These are phyloP conservation scores for Teunomyces tritomae DNA, from an alignment of 805 yeast species.

Conservation along the genomic window DNA sequence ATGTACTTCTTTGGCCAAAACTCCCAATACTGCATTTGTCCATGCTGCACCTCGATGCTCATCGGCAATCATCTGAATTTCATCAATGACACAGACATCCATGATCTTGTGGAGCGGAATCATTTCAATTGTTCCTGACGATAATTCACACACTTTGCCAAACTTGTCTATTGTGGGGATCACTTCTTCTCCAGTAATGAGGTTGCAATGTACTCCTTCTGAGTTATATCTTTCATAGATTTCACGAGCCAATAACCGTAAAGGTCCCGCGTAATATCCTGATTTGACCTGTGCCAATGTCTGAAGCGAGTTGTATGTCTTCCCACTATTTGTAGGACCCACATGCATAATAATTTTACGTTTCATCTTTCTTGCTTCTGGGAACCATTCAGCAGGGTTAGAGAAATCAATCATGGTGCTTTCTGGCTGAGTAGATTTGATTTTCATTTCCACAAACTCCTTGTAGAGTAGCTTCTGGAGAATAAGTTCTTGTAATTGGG, in stretches of 20 bases:
- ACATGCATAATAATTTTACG: conserved; percentile 87
- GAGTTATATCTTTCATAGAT: conserved; percentile 76
- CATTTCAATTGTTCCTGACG: conserved; percentile 95
- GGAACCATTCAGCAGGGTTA: conserved; percentile 63
- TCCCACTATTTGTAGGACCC: conserved; percentile 97
- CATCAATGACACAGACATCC: conserved; percentile 92
- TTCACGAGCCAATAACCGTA: conserved; percentile 87
- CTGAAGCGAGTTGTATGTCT: conserved; percentile 80
- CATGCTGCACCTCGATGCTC: conserved; percentile 84
- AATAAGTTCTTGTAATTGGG: conserved; percentile 20
- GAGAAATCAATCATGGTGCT: conserved; percentile 23
- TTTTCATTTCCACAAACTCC: conserved; percentile 15
- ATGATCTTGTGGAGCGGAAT: conserved; percentile 60
- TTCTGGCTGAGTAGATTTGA: conserved; percentile 8
- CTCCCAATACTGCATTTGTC: conserved; percentile 89
- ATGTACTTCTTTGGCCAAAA: conserved; percentile 80
- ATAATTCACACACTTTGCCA: conserved; percentile 72
- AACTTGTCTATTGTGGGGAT: conserved; percentile 62
- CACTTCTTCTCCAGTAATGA: conserved; percentile 95
- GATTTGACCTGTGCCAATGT: conserved; percentile 59
- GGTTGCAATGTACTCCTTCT: conserved; percentile 70
- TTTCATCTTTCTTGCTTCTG: conserved; percentile 75
- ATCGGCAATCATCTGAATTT: conserved; percentile 92
- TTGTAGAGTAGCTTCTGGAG: conserved; percentile 25
- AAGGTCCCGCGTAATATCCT: conserved; percentile 94